These are phyloP conservation scores for Chromosphaera perkinsii DNA, from an alignment of 208 protist genomes.

Conservation along the genomic window DNA sequence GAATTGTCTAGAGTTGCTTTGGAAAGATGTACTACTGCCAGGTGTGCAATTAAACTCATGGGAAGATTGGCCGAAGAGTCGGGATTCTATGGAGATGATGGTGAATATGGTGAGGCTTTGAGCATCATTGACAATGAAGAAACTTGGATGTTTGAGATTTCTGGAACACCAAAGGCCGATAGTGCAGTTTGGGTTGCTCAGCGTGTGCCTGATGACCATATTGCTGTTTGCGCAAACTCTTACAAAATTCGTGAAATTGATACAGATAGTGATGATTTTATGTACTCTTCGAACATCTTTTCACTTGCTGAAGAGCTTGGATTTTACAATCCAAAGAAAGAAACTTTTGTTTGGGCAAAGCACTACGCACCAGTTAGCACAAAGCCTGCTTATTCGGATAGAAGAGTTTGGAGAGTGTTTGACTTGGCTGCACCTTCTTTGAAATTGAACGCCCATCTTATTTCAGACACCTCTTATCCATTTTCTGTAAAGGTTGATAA, in stretches of 20 bases:
- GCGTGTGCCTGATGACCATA: conserved; percentile 40
- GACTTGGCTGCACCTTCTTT: conserved; percentile 26
- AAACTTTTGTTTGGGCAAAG: conserved; percentile 9
- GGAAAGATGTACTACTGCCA: conserved; percentile 34
- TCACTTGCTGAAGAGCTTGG: conserved; percentile 9
- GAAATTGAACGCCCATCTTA: background rate
- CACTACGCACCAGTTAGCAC: too few relatives aligned
- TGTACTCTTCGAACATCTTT: conserved; percentile 25
- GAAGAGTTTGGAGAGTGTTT: conserved; percentile 47
- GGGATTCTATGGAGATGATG: conserved; percentile 36
- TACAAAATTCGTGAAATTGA: conserved; percentile 40
- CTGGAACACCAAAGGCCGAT: conserved; percentile 5
- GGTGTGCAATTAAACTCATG: conserved; percentile 34
- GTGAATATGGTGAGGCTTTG: too few relatives aligned
- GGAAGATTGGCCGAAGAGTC: conserved; percentile 39
- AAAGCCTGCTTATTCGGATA: conserved; percentile 26
- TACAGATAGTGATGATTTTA: conserved; percentile 22
- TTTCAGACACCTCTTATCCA: conserved; percentile 27
- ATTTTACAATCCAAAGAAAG: conserved; percentile 13
- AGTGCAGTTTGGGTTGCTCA: conserved; percentile 44
- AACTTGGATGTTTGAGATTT: conserved; percentile 43
- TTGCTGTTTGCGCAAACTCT: conserved; percentile 37
- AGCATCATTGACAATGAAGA: too few relatives aligned
- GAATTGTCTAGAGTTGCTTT: conserved; percentile 29
- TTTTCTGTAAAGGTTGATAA: conserved; percentile 25